Conservation (phyloP, 148 eudicot species). For the Rhododendron ferrugineum region DNA sequence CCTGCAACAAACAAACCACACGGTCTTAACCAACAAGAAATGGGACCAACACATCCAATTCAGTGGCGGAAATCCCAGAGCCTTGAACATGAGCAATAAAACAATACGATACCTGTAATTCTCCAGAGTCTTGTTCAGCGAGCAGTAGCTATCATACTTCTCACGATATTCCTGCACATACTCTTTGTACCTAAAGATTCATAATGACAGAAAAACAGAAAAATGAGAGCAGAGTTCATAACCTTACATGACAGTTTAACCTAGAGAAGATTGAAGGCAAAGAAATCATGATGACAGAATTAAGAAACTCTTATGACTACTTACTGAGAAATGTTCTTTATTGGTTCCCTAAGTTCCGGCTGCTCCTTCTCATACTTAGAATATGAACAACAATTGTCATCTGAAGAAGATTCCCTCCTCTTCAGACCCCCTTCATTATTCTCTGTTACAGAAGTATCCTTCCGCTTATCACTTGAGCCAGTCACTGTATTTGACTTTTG, state of each 20-base stretch:
- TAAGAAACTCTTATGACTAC: constrained; percentile 19
- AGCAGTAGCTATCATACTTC: constrained; percentile 72
- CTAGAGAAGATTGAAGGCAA: background rate
- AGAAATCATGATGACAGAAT: constrained; percentile 1
- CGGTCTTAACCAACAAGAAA: constrained; percentile 5
- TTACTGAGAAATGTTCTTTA: constrained; percentile 69
- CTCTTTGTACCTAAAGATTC: constrained; percentile 58
- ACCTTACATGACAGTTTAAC: background rate
- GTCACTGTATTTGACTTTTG: constrained; percentile 42
- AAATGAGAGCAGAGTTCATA: constrained; percentile 2
- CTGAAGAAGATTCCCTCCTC: constrained; percentile 65
- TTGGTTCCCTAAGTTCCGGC: constrained; percentile 87
- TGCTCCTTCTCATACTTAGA: constrained; percentile 82
- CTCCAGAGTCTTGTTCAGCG: constrained; percentile 72
- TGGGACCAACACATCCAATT: background rate
- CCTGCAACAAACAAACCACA: constrained; percentile 33
- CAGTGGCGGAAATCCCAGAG: background rate
- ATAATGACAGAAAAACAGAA: background rate
- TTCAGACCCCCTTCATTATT: constrained; percentile 44
- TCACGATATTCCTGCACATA: constrained; percentile 81
- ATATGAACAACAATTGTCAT: constrained; percentile 58
- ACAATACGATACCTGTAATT: constrained; percentile 46
- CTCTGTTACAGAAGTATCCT: constrained; percentile 33
- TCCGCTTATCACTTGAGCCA: constrained; percentile 31
- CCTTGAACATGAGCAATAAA: background rate